These are phyloP conservation scores for Pyracantha coccinea DNA, from an alignment of 331 rosid species.

Conservation along the genomic window DNA sequence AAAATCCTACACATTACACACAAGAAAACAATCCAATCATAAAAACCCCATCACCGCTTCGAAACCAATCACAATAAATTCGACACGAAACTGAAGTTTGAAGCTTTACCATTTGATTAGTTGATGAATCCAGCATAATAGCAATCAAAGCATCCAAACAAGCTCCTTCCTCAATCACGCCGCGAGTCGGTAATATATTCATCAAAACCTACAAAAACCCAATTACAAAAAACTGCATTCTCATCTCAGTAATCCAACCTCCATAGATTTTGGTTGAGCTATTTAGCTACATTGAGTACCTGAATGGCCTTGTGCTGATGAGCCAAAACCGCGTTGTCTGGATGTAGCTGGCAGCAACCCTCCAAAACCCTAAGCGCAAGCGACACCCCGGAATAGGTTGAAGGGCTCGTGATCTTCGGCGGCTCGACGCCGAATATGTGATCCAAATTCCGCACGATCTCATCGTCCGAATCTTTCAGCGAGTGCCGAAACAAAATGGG, in stretches of 20 bases:
- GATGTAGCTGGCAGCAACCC: slow-evolving; percentile 24
- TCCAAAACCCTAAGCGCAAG: slow-evolving; percentile 30
- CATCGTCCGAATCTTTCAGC: slow-evolving; percentile 55
- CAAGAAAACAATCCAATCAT: background rate
- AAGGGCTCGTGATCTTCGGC: slow-evolving; percentile 55
- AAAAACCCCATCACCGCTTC: background rate
- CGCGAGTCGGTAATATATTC: slow-evolving; percentile 71
- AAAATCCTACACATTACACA: slow-evolving; percentile 51
- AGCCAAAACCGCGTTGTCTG: slow-evolving; percentile 10
- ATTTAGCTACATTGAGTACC: slow-evolving; percentile 54
- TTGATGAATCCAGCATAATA: slow-evolving; percentile 80
- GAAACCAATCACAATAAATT: background rate
- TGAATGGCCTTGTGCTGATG: slow-evolving; percentile 33
- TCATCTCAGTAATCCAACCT: background rate
- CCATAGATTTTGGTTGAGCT: slow-evolving; percentile 15
- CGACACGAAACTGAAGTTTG: background rate
- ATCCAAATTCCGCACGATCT: slow-evolving; percentile 40
- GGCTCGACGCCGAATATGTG: slow-evolving; percentile 77
- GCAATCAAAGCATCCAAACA: slow-evolving; percentile 86
- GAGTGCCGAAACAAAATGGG: slow-evolving; percentile 78
- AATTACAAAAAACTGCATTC: background rate
- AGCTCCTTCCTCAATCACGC: slow-evolving; percentile 76
- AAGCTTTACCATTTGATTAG: slow-evolving; percentile 71
- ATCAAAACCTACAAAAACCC: slow-evolving; percentile 56
- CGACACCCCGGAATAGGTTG: slow-evolving; percentile 4